These are phyloP conservation scores for Yamadazyma siamensis DNA, from an alignment of 1,139 yeast genomes.

Conservation along the genomic window DNA sequence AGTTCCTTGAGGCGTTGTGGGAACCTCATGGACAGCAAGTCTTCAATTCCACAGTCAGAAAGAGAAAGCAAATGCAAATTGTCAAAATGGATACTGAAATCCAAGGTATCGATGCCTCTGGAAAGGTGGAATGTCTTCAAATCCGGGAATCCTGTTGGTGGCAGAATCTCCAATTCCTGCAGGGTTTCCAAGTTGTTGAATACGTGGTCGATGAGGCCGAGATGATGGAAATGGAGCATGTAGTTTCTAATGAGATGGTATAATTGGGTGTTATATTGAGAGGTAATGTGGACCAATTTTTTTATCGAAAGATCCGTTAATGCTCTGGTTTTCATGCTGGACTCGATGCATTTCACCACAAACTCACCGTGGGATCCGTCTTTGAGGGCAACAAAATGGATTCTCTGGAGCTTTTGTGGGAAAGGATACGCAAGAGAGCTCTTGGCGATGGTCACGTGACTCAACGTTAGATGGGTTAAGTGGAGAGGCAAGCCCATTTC, in stretches of 20 bases:
- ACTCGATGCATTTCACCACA: constrained; percentile 10
- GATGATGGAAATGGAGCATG: not conserved
- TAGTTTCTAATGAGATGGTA: not conserved
- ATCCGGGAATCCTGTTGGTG: too few relatives aligned
- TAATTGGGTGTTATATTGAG: constrained; percentile 1
- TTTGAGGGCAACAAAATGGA: constrained; percentile 13
- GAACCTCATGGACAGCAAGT: constrained; percentile 1
- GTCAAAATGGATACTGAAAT: constrained; percentile 1
- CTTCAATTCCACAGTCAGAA: constrained; percentile 3
- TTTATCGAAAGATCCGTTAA: constrained; percentile 2
- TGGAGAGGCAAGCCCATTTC: constrained; percentile 13
- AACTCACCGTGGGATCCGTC: constrained; percentile 14
- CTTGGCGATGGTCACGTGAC: constrained; percentile 14
- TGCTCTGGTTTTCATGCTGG: constrained; percentile 4
- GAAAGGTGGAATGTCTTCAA: constrained; percentile 2
- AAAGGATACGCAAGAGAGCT: constrained; percentile 8
- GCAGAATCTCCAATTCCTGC: too few relatives aligned
- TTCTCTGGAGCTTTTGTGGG: constrained; percentile 11
- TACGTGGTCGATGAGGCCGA: constrained; percentile 1
- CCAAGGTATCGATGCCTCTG: not conserved
- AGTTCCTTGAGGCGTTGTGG: constrained; percentile 11
- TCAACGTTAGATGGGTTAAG: constrained; percentile 13
- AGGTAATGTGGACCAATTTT: constrained; percentile 3
- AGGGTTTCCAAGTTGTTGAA: too few relatives aligned
- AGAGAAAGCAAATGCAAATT: constrained; percentile 2